phyloP scores from a whole-genome alignment of 2,329 filamentous ascomycete species.

The Metarhizium sp. region DNA sequence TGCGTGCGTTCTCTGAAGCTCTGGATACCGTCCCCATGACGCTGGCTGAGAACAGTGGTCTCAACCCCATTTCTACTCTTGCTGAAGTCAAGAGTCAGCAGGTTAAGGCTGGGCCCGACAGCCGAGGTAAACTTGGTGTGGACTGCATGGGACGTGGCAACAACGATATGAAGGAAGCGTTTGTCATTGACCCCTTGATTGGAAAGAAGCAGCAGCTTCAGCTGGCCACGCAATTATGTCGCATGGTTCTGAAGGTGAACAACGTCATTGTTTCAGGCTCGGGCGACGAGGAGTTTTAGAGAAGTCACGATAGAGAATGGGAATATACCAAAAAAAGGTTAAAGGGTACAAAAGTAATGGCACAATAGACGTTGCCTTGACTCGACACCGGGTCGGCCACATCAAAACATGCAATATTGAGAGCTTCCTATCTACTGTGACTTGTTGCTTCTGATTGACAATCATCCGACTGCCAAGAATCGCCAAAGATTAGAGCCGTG shows the following conservation, averaged over 20 bases:
- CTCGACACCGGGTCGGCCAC: slow-evolving; percentile 1
- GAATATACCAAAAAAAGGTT: slow-evolving; percentile 14
- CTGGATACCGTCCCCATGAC: slow-evolving; percentile 92
- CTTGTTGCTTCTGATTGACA: neutral
- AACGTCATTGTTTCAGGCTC: slow-evolving; percentile 88
- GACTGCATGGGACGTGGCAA: slow-evolving; percentile 95
- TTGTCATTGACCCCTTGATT: slow-evolving; percentile 96
- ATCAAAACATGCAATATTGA: neutral
- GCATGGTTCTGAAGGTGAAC: slow-evolving; percentile 97
- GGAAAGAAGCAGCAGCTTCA: slow-evolving; percentile 96
- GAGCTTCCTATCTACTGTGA: neutral
- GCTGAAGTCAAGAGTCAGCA: slow-evolving; percentile 95
- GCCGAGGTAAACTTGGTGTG: slow-evolving; percentile 65
- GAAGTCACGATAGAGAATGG: slow-evolving; percentile 9
- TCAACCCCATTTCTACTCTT: slow-evolving; percentile 91
- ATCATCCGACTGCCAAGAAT: neutral
- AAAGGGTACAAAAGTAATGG: neutral
- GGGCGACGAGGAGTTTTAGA: slow-evolving; percentile 80
- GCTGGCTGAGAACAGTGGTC: slow-evolving; percentile 90
- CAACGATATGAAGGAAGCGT: slow-evolving; percentile 97
- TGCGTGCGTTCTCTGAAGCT: slow-evolving; percentile 95
- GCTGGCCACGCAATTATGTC: slow-evolving; percentile 91
- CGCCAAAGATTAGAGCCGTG: no score
- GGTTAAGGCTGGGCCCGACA: slow-evolving; percentile 56
- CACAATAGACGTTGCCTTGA: slow-evolving; percentile 7